Base-by-base conservation (phyloP, 2,329 filamentous ascomycete species). In the Fusarium sp. region DNA sequence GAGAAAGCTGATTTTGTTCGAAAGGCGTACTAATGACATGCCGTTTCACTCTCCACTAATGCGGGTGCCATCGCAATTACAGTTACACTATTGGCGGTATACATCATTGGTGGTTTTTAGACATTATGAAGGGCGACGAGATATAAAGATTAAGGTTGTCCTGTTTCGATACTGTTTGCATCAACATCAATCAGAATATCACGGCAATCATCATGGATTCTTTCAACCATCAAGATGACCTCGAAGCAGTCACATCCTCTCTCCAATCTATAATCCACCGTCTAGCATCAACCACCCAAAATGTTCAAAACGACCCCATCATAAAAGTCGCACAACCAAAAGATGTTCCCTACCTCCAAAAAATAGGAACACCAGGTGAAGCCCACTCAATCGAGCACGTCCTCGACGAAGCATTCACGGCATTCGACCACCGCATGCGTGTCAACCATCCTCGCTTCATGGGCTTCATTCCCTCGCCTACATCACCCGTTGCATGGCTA, bases 401-500 rank as follows among this genome's bases (percentile, higher is more conserved):
- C 20, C 47, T 68, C 4, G 18, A 68, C 9, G 65, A 68, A 38
- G 64, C 65, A 1, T 68, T 68, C 15, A 13, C 43, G 0, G 64
- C 48, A 13, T 68, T 64, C 24, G 64, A 64, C 15, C 27, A 68
- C 10, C 65, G 65, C 20, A 64, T 63, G 64, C 65, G 65, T 29
- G 64, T 68, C 13, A 68, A 68, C 3, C 64, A 68, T 15, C 65
- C 64, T 8, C 65, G 58, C 15, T 68, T 73, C 30, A 66, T 75
- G 46, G 72, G 71, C 2, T 62, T 76, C 7, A 75, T 76, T 6
- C 74, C 74, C 0, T 74, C 72, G 1, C 72, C 74, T 1, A 71
- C 67, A 6, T 68, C 66, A 0, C 63, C 73, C 2, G 38, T 74
- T 3, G 72, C 74, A 2, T 77, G 73, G 70, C 56, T 78, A 0